Evolutionary conservation across 2,329 filamentous ascomycete species (phyloP), one percentile per base, ranked within the genome.

Genomic region (Aureobasidium melanogenum): DNA sequence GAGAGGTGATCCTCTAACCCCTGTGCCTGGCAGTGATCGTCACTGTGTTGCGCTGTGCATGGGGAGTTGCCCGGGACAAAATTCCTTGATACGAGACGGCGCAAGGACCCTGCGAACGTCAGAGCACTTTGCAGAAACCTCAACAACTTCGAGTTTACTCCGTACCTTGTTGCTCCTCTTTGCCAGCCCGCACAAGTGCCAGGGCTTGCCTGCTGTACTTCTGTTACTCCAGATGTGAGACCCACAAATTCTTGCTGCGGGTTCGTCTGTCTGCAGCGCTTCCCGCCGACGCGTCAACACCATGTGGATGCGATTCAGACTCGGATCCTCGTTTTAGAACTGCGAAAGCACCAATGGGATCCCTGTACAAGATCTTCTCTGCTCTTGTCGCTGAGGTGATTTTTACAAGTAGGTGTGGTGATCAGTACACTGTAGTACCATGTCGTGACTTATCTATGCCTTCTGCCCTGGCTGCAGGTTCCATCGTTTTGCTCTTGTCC

Each of bases 21-120:
- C 15, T 55, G 51, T 55, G 52, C 39, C 52, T 44, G 52, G n/a
- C 39, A 56, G 39, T 24, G 52, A 56, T 46, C 52, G 26, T 41
- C 51, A 9, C 26, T 8, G 51, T 55, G 24, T 28, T 39, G 34
- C 39, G 52, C 52, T 43, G 38, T 56, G 52, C 52, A 56, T 56
- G 52, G 26, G 50, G n/a, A n/a, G 50, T 54, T 54, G 50, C 50
- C 50, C 36, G 50, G 50, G 34, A 41, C 34, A 19, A 44, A 56
- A 44, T 34, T 54, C 34, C 26, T 56, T 56, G 52, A 44, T 44
- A 44, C 52, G 52, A 56, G 52, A 32, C 38, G 19, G 19, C 14
- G 39, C 50, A 54, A 41, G 50, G 50, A 54, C 50, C 50, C 24
- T 3, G n/a, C 50, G 22, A 41, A 54, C 50, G 50, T 54, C 50